Conservation (phyloP, 306 rosid species). For the Prunus persica region Prunus_persica_NCBIv2 NC_034010.1:27580001-27580500, state of each 20-base stretch:
- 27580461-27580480: background rate
- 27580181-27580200: constrained; percentile 75
- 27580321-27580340: background rate
- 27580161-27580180: constrained; percentile 91
- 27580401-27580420: background rate
- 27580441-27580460: background rate
- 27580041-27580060: background rate
- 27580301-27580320: background rate
- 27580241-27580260: constrained; percentile 71
- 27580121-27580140: background rate
- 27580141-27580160: constrained; percentile 71
- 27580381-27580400: background rate
- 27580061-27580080: background rate
- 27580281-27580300: background rate
- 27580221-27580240: constrained; percentile 72
- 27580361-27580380: background rate
- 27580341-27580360: background rate
- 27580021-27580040: constrained; percentile 71
- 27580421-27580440: background rate
- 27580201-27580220: constrained; percentile 98
- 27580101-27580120: background rate
- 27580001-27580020: constrained; percentile 72
- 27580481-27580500: background rate
- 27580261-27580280: constrained; percentile 23
- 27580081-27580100: background rate